These are phyloP conservation scores for Mortierella alpina DNA, from an alignment of 192 early-diverging fungal species.

Conservation along the genomic window DNA sequence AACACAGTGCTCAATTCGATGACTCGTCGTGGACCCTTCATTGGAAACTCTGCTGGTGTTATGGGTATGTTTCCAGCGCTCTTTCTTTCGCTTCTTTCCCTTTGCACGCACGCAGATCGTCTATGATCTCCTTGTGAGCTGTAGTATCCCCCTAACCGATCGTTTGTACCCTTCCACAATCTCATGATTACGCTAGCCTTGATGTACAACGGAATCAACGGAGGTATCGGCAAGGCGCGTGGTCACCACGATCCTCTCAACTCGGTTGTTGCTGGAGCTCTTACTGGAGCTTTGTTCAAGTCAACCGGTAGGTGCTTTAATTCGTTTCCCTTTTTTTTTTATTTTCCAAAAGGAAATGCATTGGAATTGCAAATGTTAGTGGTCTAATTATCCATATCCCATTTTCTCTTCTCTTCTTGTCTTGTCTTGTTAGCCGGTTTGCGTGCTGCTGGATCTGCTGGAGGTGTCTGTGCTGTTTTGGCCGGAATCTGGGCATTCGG, in stretches of 20 bases:
- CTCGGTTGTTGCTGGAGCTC: slow-evolving; percentile 76
- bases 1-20: slow-evolving; percentile 86
- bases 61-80: slow-evolving; percentile 53
- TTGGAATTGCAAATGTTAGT: not conserved
- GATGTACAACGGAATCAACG: slow-evolving; percentile 83
- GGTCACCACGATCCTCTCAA: slow-evolving; percentile 75
- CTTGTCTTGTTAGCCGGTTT: slow-evolving; percentile 64
- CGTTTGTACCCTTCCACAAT: not conserved
- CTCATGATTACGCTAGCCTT: slow-evolving; percentile 58
- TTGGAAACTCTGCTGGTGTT: slow-evolving; percentile 85
- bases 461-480: slow-evolving; percentile 65
- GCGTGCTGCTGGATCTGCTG: slow-evolving; percentile 63
- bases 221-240: slow-evolving; percentile 69
- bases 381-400: not conserved
- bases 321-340: not conserved
- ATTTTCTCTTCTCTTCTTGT: not conserved
- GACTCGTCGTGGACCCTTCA: slow-evolving; percentile 85
- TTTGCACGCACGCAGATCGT: too few relatives aligned
- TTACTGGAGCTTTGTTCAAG: slow-evolving; percentile 84
- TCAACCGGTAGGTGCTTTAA: slow-evolving; percentile 57
- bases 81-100: not conserved
- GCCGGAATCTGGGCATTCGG: slow-evolving; percentile 67
- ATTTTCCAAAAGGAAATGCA: too few relatives aligned
- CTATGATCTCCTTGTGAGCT: too few relatives aligned
- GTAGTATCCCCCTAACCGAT: too few relatives aligned